Evolutionary conservation across 192 early-diverging fungal species (phyloP).

Genomic region (Globomyces pollinis-pini): DNA sequence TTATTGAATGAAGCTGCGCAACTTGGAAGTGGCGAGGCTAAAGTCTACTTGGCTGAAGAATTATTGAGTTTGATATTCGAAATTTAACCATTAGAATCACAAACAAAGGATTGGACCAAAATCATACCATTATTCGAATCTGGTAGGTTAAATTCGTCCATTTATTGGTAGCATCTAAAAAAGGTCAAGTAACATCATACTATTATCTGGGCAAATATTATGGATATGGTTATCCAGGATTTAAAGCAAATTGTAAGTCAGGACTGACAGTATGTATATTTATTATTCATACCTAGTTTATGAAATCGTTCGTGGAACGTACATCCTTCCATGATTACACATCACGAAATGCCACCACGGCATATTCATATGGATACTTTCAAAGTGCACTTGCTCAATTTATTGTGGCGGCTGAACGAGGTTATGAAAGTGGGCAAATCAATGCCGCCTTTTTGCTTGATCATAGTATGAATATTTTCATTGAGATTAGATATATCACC

Average conservation of each 20-base stretch:
- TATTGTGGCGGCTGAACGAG: constrained; percentile 81
- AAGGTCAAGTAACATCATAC: constrained; percentile 66
- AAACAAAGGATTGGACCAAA: constrained; percentile 2
- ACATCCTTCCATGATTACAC: constrained; percentile 70
- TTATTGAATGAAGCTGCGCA: constrained; percentile 66
- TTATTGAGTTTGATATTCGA: constrained; percentile 20
- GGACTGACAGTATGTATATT: constrained; percentile 54
- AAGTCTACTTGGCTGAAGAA: constrained; percentile 62
- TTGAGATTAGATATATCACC: constrained; percentile 7
- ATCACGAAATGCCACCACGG: constrained; percentile 48
- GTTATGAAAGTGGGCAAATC: constrained; percentile 76
- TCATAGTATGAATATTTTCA: too few relatives aligned
- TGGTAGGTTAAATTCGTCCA: too few relatives aligned
- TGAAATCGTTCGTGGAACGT: constrained; percentile 72
- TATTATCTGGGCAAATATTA: constrained; percentile 75
- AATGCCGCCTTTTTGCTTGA: constrained; percentile 91
- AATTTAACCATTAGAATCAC: not conserved
- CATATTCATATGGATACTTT: constrained; percentile 54
- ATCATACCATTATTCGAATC: not conserved
- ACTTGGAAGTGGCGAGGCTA: constrained; percentile 64
- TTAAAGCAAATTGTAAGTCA: constrained; percentile 50
- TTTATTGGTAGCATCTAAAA: constrained; percentile 56
- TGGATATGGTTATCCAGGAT: constrained; percentile 36
- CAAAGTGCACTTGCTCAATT: constrained; percentile 67
- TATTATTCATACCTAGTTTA: constrained; percentile 26